These are phyloP conservation scores for Arachis monticola DNA, from an alignment of 331 rosid genomes.

Conservation along the genomic window DNA sequence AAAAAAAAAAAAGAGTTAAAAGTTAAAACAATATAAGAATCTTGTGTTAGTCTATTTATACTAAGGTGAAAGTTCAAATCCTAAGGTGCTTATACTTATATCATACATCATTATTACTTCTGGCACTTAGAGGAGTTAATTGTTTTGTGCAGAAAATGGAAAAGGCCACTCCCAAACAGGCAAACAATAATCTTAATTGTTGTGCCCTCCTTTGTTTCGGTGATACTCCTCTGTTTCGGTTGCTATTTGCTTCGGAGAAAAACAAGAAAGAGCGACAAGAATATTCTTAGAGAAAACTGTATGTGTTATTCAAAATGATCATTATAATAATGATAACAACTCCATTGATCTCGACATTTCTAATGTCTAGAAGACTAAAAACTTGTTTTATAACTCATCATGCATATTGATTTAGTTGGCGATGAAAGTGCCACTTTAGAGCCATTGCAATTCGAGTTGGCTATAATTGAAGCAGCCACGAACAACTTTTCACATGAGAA, in stretches of 20 bases:
- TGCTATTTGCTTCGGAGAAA: constrained; percentile 2
- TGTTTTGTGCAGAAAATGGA: not conserved
- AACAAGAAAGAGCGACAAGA: constrained; percentile 1
- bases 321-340: not conserved
- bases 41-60: no score
- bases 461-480: constrained; percentile 42
- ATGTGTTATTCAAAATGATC: not conserved
- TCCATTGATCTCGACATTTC: not conserved
- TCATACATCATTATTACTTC: no score
- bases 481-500: constrained; percentile 44
- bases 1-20: no score
- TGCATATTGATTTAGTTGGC: constrained; percentile 30
- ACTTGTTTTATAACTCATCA: not conserved
- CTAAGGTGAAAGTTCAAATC: no score
- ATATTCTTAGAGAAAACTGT: constrained; percentile 33
- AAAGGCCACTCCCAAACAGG: not conserved
- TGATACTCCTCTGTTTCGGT: not conserved
- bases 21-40: no score
- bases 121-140: no score
- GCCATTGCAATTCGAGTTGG: constrained; percentile 39
- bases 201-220: not conserved
- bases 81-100: no score
- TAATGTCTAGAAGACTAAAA: not conserved
- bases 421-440: constrained; percentile 23
- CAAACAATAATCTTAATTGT: not conserved